These are phyloP conservation scores for Trichoderma reesei DNA, from an alignment of 495 filamentous ascomycete genomes.

Conservation along the genomic window DNA sequence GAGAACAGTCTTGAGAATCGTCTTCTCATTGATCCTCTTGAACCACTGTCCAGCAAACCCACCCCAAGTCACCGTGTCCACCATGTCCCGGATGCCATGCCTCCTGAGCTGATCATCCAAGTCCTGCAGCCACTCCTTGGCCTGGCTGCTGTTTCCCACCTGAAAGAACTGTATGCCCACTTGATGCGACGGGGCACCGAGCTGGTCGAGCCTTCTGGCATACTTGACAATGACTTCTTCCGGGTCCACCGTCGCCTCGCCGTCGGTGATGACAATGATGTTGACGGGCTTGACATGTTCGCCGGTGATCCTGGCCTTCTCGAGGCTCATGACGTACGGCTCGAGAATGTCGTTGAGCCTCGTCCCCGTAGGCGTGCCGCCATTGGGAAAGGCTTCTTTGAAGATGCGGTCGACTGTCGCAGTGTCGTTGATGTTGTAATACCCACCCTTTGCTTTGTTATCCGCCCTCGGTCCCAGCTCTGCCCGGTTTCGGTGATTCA, in stretches of 20 bases:
- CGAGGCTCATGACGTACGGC: conserved; percentile 46
- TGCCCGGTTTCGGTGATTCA: conserved; percentile 46
- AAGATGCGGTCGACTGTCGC: conserved; percentile 57
- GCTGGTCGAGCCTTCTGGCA: conserved; percentile 60
- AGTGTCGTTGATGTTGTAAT: conserved; percentile 47
- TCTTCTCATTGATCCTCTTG: conserved; percentile 24
- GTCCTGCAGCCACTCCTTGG: conserved; percentile 53
- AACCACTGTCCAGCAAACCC: neutral
- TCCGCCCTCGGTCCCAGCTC: conserved; percentile 7
- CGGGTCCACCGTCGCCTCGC: conserved; percentile 63
- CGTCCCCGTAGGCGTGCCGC: conserved; percentile 66
- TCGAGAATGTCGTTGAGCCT: conserved; percentile 64
- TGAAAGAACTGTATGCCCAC: conserved; percentile 97
- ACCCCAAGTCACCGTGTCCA: conserved; percentile 80
- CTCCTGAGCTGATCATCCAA: conserved; percentile 69
- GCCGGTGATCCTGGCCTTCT: conserved; percentile 34
- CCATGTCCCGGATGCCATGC: conserved; percentile 67
- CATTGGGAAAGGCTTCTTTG: conserved; percentile 47
- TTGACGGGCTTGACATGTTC: conserved; percentile 71
- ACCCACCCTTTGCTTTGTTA: conserved; percentile 34
- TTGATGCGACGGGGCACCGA: conserved; percentile 72
- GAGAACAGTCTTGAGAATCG: conserved; percentile 74
- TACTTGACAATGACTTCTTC: conserved; percentile 58
- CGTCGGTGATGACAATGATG: conserved; percentile 90
- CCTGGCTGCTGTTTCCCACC: conserved; percentile 65